phyloP scores from a whole-genome alignment of 352 stramenopile genomes.

The Globisporangium emineosum region DNA sequence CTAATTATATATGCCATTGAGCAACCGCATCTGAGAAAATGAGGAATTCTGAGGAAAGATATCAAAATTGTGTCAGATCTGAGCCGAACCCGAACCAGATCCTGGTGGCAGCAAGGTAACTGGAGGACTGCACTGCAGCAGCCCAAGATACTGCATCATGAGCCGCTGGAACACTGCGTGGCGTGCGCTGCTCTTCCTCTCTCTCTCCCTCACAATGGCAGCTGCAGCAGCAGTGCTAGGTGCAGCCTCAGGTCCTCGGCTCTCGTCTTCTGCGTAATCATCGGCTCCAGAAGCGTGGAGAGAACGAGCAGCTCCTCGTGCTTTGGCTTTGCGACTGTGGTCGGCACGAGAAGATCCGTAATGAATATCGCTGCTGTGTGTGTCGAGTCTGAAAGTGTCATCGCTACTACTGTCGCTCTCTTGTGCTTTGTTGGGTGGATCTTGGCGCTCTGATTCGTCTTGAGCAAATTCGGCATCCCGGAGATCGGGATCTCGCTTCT shows the following conservation, averaged over 20 bases:
- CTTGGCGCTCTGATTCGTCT: background rate
- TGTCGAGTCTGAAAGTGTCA: background rate
- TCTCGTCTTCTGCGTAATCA: background rate
- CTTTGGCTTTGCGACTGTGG: background rate
- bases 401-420: background rate
- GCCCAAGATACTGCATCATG: conserved; percentile 20
- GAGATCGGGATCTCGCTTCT: background rate
- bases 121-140: conserved; percentile 15
- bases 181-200: conserved; percentile 1
- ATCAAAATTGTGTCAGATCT: too few species aligned
- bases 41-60: too few species aligned
- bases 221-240: background rate
- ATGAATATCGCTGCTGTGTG: background rate
- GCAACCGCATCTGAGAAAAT: too few species aligned
- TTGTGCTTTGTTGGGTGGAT: background rate
- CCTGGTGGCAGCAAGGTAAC: background rate
- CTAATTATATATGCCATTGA: too few species aligned
- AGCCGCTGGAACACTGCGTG: conserved; percentile 16
- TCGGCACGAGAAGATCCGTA: background rate
- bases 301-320: background rate
- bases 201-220: background rate
- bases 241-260: background rate
- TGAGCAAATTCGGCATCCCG: background rate
- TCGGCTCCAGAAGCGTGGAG: background rate
- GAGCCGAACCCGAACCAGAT: background rate